Conservation (phyloP, 163 green algal species). For the Coccomyxa subellipsoidea region DNA sequence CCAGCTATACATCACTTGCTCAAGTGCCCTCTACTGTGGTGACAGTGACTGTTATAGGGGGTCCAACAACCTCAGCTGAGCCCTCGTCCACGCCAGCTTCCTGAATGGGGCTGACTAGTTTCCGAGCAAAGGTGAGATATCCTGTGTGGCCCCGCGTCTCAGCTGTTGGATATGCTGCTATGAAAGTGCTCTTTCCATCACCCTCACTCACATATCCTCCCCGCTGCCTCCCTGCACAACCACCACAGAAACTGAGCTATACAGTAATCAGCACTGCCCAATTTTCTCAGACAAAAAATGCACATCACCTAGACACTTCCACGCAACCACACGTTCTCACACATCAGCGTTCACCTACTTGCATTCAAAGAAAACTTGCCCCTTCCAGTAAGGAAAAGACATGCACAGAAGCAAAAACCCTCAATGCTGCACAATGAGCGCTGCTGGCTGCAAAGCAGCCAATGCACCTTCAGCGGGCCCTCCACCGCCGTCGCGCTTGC, state of each 20-base stretch:
- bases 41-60: neutral
- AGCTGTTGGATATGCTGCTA: conserved; percentile 37
- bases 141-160: conserved; percentile 63
- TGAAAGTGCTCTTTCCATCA: neutral
- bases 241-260: neutral
- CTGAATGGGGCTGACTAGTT: neutral
- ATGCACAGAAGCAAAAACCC: too few species aligned
- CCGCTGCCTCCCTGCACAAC: neutral
- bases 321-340: too few species aligned
- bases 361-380: too few species aligned
- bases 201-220: neutral
- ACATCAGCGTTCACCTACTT: too few species aligned
- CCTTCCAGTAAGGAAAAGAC: too few species aligned
- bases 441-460: too few species aligned
- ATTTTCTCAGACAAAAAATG: too few species aligned
- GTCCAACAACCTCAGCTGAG: neutral
- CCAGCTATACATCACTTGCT: too few species aligned
- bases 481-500: neutral
- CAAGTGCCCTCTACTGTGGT: too few species aligned
- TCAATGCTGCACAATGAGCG: too few species aligned
- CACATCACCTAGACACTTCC: too few species aligned
- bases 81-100: neutral
- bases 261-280: neutral
- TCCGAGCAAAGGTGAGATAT: conserved; percentile 49
- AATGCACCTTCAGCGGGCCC: neutral